phyloP scores from a whole-genome alignment of 441 rosid genomes.

The Breynia disticha region DNA sequence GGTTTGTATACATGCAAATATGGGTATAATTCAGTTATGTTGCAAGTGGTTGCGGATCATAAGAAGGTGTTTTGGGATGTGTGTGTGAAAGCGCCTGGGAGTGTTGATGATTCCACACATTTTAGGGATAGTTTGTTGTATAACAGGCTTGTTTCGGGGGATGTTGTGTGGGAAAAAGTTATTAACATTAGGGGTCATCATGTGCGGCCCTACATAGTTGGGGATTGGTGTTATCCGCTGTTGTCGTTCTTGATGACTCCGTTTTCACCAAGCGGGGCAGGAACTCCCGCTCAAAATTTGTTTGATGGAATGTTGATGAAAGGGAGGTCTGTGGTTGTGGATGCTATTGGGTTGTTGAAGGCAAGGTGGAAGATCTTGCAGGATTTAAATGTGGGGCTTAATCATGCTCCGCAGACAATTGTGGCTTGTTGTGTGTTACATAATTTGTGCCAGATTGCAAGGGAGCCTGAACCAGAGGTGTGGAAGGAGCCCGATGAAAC shows the following conservation, averaged over 20 bases:
- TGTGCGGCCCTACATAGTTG: constrained; percentile 80
- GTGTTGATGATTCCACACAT: constrained; percentile 64
- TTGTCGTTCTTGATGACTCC: constrained; percentile 85
- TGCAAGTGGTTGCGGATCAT: constrained; percentile 91
- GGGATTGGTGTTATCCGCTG: constrained; percentile 92
- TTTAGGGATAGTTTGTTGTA: constrained; percentile 82
- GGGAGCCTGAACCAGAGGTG: constrained; percentile 93
- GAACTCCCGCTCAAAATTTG: constrained; percentile 73
- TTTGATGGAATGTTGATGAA: constrained; percentile 98
- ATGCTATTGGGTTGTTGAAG: constrained; percentile 81
- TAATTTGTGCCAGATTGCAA: constrained; percentile 80
- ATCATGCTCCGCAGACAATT: constrained; percentile 88
- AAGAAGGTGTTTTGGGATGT: constrained; percentile 95
- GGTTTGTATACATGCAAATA: constrained; percentile 44
- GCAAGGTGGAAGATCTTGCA: constrained; percentile 90
- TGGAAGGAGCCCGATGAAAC: constrained; percentile 80
- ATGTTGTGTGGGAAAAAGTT: constrained; percentile 84
- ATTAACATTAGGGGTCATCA: constrained; percentile 66
- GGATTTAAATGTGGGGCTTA: constrained; percentile 81
- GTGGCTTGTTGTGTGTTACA: constrained; percentile 97
- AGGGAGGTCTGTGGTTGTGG: constrained; percentile 83
- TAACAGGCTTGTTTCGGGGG: constrained; percentile 66
- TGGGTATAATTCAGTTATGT: constrained; percentile 72
- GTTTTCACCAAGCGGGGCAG: constrained; percentile 64
- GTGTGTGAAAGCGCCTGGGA: constrained; percentile 86